These are phyloP conservation scores for Ophiostoma populinum DNA, from an alignment of 2,329 filamentous ascomycete genomes.

Conservation along the genomic window DNA sequence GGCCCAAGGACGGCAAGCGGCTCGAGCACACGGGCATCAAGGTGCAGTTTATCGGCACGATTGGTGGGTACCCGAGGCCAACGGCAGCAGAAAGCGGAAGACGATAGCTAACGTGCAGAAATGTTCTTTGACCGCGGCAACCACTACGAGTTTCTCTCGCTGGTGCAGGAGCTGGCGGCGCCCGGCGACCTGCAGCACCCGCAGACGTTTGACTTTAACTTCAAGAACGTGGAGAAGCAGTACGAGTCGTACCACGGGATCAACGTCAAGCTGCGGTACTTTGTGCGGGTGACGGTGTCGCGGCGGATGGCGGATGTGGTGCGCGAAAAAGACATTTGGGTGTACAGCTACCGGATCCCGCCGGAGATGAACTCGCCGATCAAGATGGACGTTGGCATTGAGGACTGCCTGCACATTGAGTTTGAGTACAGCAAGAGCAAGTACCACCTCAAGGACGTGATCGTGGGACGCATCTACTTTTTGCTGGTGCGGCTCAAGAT, in stretches of 20 bases:
- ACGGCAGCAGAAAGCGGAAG: too few relatives aligned
- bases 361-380: constrained; percentile 97
- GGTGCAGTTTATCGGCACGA: constrained; percentile 97
- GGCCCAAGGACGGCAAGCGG: constrained; percentile 95
- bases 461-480: constrained; percentile 97
- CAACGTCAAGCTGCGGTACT: constrained; percentile 98
- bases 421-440: constrained; percentile 99
- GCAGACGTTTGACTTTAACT: constrained; percentile 98
- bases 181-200: constrained; percentile 97
- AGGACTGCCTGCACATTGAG: constrained; percentile 97
- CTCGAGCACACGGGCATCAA: constrained; percentile 98
- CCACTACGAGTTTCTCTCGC: constrained; percentile 95
- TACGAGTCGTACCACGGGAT: constrained; percentile 99
- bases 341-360: constrained; percentile 95
- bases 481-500: constrained; percentile 94
- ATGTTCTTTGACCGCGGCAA: constrained; percentile 99
- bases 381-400: constrained; percentile 99
- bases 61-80: too few relatives aligned
- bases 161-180: constrained; percentile 90
- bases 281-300: constrained; percentile 90
- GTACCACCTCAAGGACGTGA: constrained; percentile 98
- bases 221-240: constrained; percentile 99
- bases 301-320: constrained; percentile 96
- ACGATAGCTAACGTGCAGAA: constrained; percentile 51
- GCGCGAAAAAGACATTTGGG: constrained; percentile 98